These are phyloP conservation scores for Claviceps sp. DNA, from an alignment of 2,329 filamentous ascomycete genomes.

Conservation along the genomic window DNA sequence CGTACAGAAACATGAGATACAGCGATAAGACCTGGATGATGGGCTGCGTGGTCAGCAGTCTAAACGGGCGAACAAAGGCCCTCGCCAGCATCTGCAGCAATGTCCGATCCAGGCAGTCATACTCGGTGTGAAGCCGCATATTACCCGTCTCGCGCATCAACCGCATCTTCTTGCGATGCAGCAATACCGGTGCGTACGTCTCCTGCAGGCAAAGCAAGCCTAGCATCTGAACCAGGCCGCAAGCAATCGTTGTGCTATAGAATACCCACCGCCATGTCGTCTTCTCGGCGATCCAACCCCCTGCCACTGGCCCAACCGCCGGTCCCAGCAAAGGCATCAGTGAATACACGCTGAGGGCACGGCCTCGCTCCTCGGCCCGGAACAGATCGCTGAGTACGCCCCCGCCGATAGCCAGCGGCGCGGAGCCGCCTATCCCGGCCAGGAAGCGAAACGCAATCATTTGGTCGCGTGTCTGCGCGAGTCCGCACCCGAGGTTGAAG, in stretches of 20 bases:
- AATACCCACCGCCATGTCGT: slow-evolving; percentile 64
- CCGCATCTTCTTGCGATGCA: slow-evolving; percentile 6
- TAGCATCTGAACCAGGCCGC: slow-evolving; percentile 44
- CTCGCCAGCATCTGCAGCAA: background rate
- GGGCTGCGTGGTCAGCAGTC: slow-evolving; percentile 45
- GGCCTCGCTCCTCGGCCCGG: slow-evolving; percentile 41
- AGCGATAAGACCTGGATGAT: slow-evolving; percentile 50
- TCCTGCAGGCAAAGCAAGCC: slow-evolving; percentile 49
- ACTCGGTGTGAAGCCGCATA: no score
- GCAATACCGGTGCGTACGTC: slow-evolving; percentile 27
- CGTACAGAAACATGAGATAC: slow-evolving; percentile 53
- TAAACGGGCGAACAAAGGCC: slow-evolving; percentile 50
- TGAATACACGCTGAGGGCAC: slow-evolving; percentile 50
- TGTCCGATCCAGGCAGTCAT: background rate
- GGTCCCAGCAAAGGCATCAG: slow-evolving; percentile 43
- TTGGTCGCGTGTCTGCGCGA: slow-evolving; percentile 47
- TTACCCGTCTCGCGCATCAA: background rate
- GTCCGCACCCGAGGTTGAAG: slow-evolving; percentile 47
- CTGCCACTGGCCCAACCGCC: slow-evolving; percentile 33
- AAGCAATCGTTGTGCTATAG: slow-evolving; percentile 50
- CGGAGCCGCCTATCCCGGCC: slow-evolving; percentile 43
- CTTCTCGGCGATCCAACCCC: slow-evolving; percentile 27
- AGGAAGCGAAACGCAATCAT: slow-evolving; percentile 50
- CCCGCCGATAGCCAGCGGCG: slow-evolving; percentile 53
- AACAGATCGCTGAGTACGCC: slow-evolving; percentile 52